phyloP scores from a whole-genome alignment of 352 stramenopile genomes.

The Blastocystis sp. region DNA sequence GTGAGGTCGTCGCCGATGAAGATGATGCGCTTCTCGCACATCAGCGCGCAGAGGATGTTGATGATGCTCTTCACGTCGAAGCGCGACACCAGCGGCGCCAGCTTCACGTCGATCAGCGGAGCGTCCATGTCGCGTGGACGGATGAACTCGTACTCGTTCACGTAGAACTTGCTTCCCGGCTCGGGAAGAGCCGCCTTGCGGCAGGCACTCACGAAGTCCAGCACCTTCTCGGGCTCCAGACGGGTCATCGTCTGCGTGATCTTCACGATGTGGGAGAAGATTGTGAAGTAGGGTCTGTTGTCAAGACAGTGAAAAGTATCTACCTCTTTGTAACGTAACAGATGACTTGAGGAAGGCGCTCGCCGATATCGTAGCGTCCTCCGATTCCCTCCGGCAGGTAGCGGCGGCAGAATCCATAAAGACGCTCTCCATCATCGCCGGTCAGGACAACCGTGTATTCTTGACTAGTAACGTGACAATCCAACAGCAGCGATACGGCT shows the following conservation, averaged over 20 bases:
- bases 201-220: conserved; percentile 37
- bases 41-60: conserved; percentile 12
- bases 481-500: not conserved
- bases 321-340: conserved; percentile 34
- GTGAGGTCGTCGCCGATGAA: conserved; percentile 53
- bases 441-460: conserved; percentile 57
- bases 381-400: conserved; percentile 49
- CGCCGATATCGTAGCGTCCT: conserved; percentile 46
- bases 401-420: conserved; percentile 53
- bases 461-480: conserved; percentile 5
- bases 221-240: conserved; percentile 33
- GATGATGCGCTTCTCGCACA: conserved; percentile 58
- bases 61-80: conserved; percentile 56
- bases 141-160: conserved; percentile 43
- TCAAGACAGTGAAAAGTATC: not conserved
- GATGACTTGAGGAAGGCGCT: conserved; percentile 49
- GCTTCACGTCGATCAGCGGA: conserved; percentile 56
- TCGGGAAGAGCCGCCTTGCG: conserved; percentile 22
- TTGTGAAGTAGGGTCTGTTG: conserved; percentile 52
- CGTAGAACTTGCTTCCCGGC: conserved; percentile 44
- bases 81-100: conserved; percentile 49
- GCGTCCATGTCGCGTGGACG: conserved; percentile 55
- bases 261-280: conserved; percentile 56
- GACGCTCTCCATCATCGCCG: conserved; percentile 41
- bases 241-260: conserved; percentile 46